Conservation (phyloP, 768 basidiomycete genomes). For the Collybia sordida region DNA sequence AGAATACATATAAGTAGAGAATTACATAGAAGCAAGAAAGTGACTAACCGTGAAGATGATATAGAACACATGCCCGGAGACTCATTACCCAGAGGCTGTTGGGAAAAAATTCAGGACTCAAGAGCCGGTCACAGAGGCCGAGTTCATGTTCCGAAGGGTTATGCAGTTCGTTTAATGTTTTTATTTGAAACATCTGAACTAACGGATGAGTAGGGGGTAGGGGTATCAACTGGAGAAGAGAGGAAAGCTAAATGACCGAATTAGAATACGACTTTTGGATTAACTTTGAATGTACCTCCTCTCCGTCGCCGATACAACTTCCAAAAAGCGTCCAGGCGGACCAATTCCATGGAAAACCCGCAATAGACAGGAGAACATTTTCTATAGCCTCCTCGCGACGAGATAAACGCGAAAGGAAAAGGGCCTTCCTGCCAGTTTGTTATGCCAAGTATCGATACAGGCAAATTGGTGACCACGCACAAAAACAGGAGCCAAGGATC, state of each 20-base stretch:
- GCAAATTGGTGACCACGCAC: constrained; percentile 41
- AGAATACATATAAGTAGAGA: constrained; percentile 7
- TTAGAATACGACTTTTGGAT: constrained; percentile 12
- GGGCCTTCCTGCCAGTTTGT: constrained; percentile 59
- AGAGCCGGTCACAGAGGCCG: constrained; percentile 74
- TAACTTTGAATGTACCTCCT: constrained; percentile 60
- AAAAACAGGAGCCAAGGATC: constrained; percentile 88
- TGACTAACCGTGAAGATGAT: constrained; percentile 82
- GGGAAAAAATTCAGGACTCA: constrained; percentile 73
- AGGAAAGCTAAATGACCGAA: constrained; percentile 37
- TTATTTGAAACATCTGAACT: constrained; percentile 78
- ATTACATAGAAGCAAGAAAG: neutral
- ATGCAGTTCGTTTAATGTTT: constrained; percentile 86
- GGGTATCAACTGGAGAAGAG: constrained; percentile 47
- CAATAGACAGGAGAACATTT: constrained; percentile 70
- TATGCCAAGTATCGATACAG: constrained; percentile 5
- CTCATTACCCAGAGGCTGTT: constrained; percentile 85
- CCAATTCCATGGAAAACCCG: constrained; percentile 91
- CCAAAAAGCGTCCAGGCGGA: constrained; percentile 85
- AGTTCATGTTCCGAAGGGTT: constrained; percentile 87
- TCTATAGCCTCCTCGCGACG: constrained; percentile 88
- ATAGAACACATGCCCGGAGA: constrained; percentile 80
- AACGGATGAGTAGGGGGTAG: constrained; percentile 46
- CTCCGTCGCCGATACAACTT: constrained; percentile 75
- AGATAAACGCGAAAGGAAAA: constrained; percentile 78